phyloP scores from a whole-genome alignment of 768 basidiomycete species.

The Tylopilus plumbeoviolaceoides region DNA sequence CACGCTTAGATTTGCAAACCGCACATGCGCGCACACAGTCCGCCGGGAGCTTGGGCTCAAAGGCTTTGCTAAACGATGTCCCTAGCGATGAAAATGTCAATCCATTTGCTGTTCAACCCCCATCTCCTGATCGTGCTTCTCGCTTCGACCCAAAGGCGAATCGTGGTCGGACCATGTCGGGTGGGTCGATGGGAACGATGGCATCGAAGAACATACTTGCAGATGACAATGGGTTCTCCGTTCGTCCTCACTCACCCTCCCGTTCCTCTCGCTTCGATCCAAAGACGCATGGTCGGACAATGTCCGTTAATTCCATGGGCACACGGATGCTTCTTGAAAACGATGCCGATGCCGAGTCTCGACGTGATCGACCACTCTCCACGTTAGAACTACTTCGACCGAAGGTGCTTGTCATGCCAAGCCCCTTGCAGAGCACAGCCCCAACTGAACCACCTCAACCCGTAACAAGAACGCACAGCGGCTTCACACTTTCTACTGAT shows the following conservation, averaged over 20 bases:
- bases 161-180: slow-evolving; percentile 39
- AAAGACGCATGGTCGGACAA: slow-evolving; percentile 61
- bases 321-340: slow-evolving; percentile 60
- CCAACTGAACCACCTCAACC: slow-evolving; percentile 32
- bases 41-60: slow-evolving; percentile 48
- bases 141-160: slow-evolving; percentile 42
- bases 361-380: slow-evolving; percentile 59
- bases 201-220: slow-evolving; percentile 32
- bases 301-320: slow-evolving; percentile 64
- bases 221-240: slow-evolving; percentile 62
- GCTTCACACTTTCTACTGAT: slow-evolving; percentile 62
- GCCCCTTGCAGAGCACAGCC: slow-evolving; percentile 61
- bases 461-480: slow-evolving; percentile 40
- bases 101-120: slow-evolving; percentile 33
- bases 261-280: slow-evolving; percentile 77
- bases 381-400: slow-evolving; percentile 80
- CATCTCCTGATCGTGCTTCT: slow-evolving; percentile 38
- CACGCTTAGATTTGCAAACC: slow-evolving; percentile 29
- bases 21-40: slow-evolving; percentile 48
- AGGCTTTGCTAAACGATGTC: slow-evolving; percentile 37
- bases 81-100: slow-evolving; percentile 33
- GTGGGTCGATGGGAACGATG: slow-evolving; percentile 43
- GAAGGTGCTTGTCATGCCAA: slow-evolving; percentile 93
- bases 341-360: slow-evolving; percentile 35
- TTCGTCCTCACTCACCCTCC: slow-evolving; percentile 58